Conservation (phyloP, 768 basidiomycete genomes). For the Bullera alba region DNA sequence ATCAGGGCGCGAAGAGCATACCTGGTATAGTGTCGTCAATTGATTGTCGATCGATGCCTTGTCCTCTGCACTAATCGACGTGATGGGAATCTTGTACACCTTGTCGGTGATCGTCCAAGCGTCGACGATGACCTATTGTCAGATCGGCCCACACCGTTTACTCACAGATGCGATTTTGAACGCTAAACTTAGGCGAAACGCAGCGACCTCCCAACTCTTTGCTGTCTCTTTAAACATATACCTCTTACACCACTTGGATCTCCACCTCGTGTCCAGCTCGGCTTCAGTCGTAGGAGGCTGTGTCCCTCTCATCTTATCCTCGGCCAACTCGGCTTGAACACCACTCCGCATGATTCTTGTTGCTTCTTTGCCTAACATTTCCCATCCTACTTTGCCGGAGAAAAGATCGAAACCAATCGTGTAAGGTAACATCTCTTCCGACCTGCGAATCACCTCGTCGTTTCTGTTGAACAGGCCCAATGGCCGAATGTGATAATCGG, state of each 20-base stretch:
- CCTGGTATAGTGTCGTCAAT: slow-evolving; percentile 33
- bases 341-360: slow-evolving; percentile 14
- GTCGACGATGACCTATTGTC: slow-evolving; percentile 17
- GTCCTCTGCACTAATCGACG: slow-evolving; percentile 20
- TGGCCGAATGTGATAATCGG: slow-evolving; percentile 31
- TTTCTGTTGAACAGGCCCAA: slow-evolving; percentile 24
- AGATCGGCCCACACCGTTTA: background rate
- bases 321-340: slow-evolving; percentile 9
- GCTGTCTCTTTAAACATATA: slow-evolving; percentile 16
- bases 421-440: slow-evolving; percentile 27
- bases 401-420: slow-evolving; percentile 27
- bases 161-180: slow-evolving; percentile 32
- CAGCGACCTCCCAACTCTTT: slow-evolving; percentile 20
- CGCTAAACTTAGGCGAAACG: slow-evolving; percentile 21
- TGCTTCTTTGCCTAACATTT: slow-evolving; percentile 16
- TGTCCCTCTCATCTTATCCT: slow-evolving; percentile 6
- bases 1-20: slow-evolving; percentile 1
- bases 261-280: slow-evolving; percentile 12
- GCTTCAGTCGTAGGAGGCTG: slow-evolving; percentile 1
- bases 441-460: slow-evolving; percentile 17
- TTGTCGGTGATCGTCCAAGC: slow-evolving; percentile 34
- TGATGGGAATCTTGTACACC: slow-evolving; percentile 19
- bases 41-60: slow-evolving; percentile 10
- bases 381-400: slow-evolving; percentile 28
- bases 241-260: slow-evolving; percentile 16